These are phyloP conservation scores for Sporobolomyces roseus DNA, from an alignment of 768 basidiomycete species.

Conservation along the genomic window DNA sequence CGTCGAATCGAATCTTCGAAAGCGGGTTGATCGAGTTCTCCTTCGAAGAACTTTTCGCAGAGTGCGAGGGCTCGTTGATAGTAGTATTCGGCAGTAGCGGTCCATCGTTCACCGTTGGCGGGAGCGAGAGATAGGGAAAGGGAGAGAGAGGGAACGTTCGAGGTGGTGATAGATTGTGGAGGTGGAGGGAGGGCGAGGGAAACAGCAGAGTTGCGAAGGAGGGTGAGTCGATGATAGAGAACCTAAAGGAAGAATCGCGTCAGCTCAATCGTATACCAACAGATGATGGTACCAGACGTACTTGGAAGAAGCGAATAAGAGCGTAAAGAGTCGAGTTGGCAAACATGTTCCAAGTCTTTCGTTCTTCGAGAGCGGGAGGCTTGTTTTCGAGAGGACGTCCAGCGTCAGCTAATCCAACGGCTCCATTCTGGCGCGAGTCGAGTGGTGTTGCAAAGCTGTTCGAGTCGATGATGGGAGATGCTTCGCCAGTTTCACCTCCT, in stretches of 20 bases:
- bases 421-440: not conserved
- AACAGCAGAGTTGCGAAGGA: constrained; percentile 62
- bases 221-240: constrained; percentile 77
- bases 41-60: constrained; percentile 89
- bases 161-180: constrained; percentile 28
- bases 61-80: constrained; percentile 85
- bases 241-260: constrained; percentile 54
- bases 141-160: constrained; percentile 59
- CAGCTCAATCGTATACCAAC: not conserved
- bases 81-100: constrained; percentile 59
- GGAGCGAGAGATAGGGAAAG: constrained; percentile 54
- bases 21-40: constrained; percentile 80
- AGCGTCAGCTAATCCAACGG: too few relatives aligned
- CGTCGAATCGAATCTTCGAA: constrained; percentile 95
- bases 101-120: constrained; percentile 22
- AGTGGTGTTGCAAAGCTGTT: not conserved
- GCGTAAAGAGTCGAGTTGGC: constrained; percentile 63
- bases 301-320: constrained; percentile 81
- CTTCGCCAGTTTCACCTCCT: not conserved
- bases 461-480: constrained; percentile 5
- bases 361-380: not conserved
- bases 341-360: constrained; percentile 59
- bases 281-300: constrained; percentile 49
- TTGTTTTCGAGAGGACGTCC: constrained; percentile 24
- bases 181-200: constrained; percentile 33